Evolutionary conservation across 495 filamentous ascomycete species (phyloP), one percentile per base, ranked within the genome.

Genomic region (Hypoxylon intermedium): DNA sequence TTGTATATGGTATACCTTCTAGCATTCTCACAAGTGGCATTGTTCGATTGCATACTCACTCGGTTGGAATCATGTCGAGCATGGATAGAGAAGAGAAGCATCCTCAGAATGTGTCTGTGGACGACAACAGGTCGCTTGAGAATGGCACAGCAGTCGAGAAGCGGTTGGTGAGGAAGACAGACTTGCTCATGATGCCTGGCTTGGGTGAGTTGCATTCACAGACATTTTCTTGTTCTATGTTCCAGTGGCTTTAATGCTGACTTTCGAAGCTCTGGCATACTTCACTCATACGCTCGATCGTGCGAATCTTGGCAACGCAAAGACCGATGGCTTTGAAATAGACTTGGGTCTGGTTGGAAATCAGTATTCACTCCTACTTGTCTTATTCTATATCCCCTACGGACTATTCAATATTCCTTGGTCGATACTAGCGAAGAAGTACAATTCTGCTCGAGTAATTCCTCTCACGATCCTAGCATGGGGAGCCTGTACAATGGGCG

Each of bases 241-340:
- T 12, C 3, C 3, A 2, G 24, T 30, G 37, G 30, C 23, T n/a
- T n/a, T 28, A 16, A 23, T n/a, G n/a, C n/a, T n/a, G 51, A 28
- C 6, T 34, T 36, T 64, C n/a, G n/a, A n/a, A 45, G 50, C 63
- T 2, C 16, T 74, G 36, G 62, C 71, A 30, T 74, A 74, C 53
- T 56, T 74, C 26, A 72, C 69, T 38, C 71, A 74, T 23, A 54
- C 52, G 7, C 46, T 72, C 11, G 57, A 63, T n/a, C 51, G 76
- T 63, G 77, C 76, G 42, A 81, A 82, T 43, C 60, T 81, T 13
- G 71, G 71, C 19, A 75, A 75, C 53, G 73, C 73, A 6, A 60
- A 73, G 36, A 73, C 72, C 0, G 65, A 72, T 36, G 60, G 59
- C 20, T 47, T 74, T 30, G 58, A 58, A 26, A 69, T 60, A 31